phyloP scores from a whole-genome alignment of 192 early-diverging fungal species.

The Linnemannia schmuckeri region DNA sequence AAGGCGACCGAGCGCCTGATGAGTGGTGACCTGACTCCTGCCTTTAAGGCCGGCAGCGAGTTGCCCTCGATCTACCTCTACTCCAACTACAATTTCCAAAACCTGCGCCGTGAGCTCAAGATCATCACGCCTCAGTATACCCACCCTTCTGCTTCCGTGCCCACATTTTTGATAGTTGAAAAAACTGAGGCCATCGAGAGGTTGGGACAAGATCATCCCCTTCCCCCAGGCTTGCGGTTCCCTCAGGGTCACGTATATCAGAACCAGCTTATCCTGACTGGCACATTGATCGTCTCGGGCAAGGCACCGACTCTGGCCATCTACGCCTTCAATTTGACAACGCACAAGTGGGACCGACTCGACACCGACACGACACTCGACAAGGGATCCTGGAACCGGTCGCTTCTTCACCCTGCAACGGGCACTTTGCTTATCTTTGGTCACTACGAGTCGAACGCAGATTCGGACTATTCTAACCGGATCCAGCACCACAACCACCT shows the following conservation, averaged over 20 bases:
- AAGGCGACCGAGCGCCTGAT: slow-evolving; percentile 32
- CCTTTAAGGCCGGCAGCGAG: slow-evolving; percentile 41
- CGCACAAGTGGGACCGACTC: slow-evolving; percentile 36
- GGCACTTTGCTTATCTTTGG: slow-evolving; percentile 51
- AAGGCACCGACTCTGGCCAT: slow-evolving; percentile 42
- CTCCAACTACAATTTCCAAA: slow-evolving; percentile 56
- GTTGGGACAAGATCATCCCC: not conserved
- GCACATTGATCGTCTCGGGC: slow-evolving; percentile 38
- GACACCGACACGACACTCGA: slow-evolving; percentile 33
- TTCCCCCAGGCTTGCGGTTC: slow-evolving; percentile 46
- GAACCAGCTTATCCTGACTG: slow-evolving; percentile 44
- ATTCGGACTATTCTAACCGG: slow-evolving; percentile 38
- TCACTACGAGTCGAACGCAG: slow-evolving; percentile 24
- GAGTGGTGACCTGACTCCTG: slow-evolving; percentile 41
- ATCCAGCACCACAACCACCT: slow-evolving; percentile 45
- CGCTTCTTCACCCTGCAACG: slow-evolving; percentile 38
- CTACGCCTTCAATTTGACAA: slow-evolving; percentile 25
- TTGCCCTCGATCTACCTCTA: slow-evolving; percentile 45
- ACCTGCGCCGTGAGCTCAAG: slow-evolving; percentile 43
- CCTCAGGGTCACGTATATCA: slow-evolving; percentile 53
- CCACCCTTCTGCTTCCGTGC: slow-evolving; percentile 12
- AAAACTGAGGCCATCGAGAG: slow-evolving; percentile 24
- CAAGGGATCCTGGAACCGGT: slow-evolving; percentile 45
- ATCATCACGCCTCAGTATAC: slow-evolving; percentile 33
- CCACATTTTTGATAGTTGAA: slow-evolving; percentile 29